Percentiles rank a stretch among this genome's conserved stretches.
phyloP scores from a whole-genome alignment of 164 flowering plant species.

The Amborella trichopoda region DNA sequence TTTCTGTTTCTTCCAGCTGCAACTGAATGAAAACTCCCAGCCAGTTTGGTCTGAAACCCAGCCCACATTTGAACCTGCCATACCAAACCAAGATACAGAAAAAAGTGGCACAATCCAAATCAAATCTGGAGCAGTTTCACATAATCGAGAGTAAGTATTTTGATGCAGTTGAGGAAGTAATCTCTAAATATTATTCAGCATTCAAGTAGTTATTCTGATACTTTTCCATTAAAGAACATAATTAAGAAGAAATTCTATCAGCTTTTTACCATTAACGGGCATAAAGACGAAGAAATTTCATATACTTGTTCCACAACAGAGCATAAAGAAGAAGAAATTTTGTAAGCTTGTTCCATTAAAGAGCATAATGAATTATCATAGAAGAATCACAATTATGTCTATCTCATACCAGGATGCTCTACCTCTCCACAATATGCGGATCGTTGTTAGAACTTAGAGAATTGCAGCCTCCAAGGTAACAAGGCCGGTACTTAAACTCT shows the following conservation, averaged over 20 bases:
- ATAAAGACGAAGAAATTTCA: too few relatives aligned
- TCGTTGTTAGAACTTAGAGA: constrained; percentile 48
- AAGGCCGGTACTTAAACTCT: too few relatives aligned
- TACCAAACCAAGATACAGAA: constrained; percentile 21
- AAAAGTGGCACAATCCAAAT: constrained; percentile 19
- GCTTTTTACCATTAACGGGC: too few relatives aligned
- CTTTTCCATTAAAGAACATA: too few relatives aligned
- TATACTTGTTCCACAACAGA: too few relatives aligned
- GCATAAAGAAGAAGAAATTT: too few relatives aligned
- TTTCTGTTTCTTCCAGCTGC: constrained; percentile 52
- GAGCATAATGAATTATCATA: too few relatives aligned
- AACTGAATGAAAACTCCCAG: constrained; percentile 39
- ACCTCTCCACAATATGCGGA: constrained; percentile 54
- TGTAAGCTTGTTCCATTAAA: too few relatives aligned
- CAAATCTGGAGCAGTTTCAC: constrained; percentile 49
- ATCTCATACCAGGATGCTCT: constrained; percentile 36
- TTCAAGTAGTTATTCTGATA: too few relatives aligned
- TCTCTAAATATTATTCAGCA: too few relatives aligned
- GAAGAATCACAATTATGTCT: constrained; percentile 9
- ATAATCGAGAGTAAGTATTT: constrained; percentile 65
- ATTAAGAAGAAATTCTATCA: too few relatives aligned
- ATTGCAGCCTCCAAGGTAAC: constrained; percentile 46
- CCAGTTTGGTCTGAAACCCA: constrained; percentile 53
- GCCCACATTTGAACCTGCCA: constrained; percentile 15
- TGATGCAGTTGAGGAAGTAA: too few relatives aligned